Evolutionary conservation across 2,329 filamentous ascomycete genomes (phyloP).

Genomic region (Stachybotrys echinatus): DNA sequence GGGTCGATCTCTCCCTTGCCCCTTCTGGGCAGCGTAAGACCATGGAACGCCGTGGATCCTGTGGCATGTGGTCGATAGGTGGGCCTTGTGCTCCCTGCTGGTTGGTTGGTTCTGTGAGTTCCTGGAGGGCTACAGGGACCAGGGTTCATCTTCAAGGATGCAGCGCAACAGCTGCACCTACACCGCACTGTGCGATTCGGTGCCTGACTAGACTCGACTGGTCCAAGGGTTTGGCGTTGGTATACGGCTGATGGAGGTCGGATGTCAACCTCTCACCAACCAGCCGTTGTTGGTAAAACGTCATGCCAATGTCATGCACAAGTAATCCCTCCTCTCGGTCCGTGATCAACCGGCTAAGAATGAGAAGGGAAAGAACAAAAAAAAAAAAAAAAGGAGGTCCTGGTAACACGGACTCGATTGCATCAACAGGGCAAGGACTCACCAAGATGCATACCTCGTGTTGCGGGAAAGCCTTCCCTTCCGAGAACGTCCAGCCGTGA

Average conservation of each 20-base stretch:
- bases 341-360: too few species aligned
- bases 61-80: slow-evolving; percentile 14
- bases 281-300: too few species aligned
- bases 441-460: too few species aligned
- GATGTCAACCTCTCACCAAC: background rate
- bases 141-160: slow-evolving; percentile 15
- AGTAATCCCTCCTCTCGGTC: too few species aligned
- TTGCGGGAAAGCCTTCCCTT: too few species aligned
- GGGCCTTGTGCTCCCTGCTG: slow-evolving; percentile 10
- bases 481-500: too few species aligned
- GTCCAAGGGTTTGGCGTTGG: background rate
- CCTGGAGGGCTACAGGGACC: slow-evolving; percentile 14
- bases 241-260: slow-evolving; percentile 1
- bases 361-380: too few species aligned
- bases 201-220: background rate
- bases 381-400: background rate
- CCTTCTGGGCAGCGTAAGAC: slow-evolving; percentile 17
- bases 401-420: too few species aligned
- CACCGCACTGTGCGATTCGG: background rate
- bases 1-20: slow-evolving; percentile 13
- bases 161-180: background rate
- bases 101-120: slow-evolving; percentile 6
- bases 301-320: too few species aligned
- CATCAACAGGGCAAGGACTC: too few species aligned
- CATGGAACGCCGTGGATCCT: slow-evolving; percentile 11